Base-by-base conservation (phyloP, 345 rosid genomes). In the Aegle marmelos region DNA sequence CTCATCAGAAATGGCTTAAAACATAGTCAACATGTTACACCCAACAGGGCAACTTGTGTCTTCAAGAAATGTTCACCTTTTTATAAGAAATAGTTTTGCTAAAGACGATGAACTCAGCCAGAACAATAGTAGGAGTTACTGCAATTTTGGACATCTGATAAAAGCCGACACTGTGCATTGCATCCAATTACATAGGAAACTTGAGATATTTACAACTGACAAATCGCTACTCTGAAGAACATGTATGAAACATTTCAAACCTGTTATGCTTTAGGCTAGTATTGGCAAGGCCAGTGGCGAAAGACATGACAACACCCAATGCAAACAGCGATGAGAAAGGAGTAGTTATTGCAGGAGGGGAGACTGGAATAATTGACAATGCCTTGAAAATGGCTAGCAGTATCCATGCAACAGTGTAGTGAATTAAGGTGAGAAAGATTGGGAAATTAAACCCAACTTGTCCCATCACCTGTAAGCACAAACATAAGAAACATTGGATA, bases 81-180 rank as follows among this genome's bases (percentile, higher is more conserved):
- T 81, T 75, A 67, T 73, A 75, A 54, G 97, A 89, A 69, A 94
- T 86, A 27, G 87, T 88, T 90, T 91, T 94, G 81, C 88, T 81
- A 64, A 86, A 88, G 50, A 90, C 90, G 22, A 90, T 45, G 78
- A 94, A 94, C 79, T 96, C 99, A 2, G 95, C 89, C 53, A 96
- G 86, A 72, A 91, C 97, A 76, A 96, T 92, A 41, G 98, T 90
- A 16, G 99, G 98, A 76, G 98, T 96, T 76, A 96, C 98, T 2
- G 98, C 98, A 61, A 96, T 94, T 87, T 96, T 94, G 76, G 94
- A 94, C 99, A 94, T 92, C 82, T 94, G 99, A 82, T 96, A 96
- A 86, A 96, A 92, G 76, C 99, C 99, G 67, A 96, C 92, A 10
- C 99, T 94, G 90, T 85, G 81, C 16, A 73, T 65, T 21, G 45